Conservation (phyloP, 1,284 basidiomycete genomes). For the Amylostereum areolatum region DNA sequence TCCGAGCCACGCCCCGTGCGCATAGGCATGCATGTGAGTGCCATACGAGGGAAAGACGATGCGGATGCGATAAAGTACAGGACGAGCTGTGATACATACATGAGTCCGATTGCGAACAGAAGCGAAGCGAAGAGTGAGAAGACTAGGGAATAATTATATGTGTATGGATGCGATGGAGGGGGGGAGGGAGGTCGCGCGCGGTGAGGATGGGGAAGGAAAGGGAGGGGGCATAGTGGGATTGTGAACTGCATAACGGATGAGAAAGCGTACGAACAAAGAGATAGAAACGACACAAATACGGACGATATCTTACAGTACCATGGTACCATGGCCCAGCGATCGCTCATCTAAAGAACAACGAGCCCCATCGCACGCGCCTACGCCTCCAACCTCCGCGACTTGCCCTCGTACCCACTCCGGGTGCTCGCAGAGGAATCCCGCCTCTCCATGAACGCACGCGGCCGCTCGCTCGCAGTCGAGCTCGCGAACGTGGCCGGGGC, state of each 20-base stretch:
- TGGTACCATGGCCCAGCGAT: too few relatives aligned
- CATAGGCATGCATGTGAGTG: too few relatives aligned
- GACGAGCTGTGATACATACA: too few relatives aligned
- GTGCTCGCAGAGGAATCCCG: neutral
- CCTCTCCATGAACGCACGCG: neutral
- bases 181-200: neutral
- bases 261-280: neutral
- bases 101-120: too few relatives aligned
- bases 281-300: neutral
- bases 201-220: neutral
- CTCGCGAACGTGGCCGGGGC: neutral
- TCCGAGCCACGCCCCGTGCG: too few relatives aligned
- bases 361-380: too few relatives aligned
- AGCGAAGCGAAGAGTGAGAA: too few relatives aligned
- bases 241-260: neutral
- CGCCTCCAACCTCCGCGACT: neutral
- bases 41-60: too few relatives aligned
- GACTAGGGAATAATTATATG: too few relatives aligned
- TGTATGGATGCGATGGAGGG: neutral
- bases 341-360: too few relatives aligned
- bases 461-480: neutral
- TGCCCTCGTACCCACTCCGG: neutral
- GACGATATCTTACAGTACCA: neutral
- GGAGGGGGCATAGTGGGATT: neutral
- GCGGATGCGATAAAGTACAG: too few relatives aligned